Conservation (phyloP, 2,329 filamentous ascomycete species). For the Colletotrichum eremochloae region DNA sequence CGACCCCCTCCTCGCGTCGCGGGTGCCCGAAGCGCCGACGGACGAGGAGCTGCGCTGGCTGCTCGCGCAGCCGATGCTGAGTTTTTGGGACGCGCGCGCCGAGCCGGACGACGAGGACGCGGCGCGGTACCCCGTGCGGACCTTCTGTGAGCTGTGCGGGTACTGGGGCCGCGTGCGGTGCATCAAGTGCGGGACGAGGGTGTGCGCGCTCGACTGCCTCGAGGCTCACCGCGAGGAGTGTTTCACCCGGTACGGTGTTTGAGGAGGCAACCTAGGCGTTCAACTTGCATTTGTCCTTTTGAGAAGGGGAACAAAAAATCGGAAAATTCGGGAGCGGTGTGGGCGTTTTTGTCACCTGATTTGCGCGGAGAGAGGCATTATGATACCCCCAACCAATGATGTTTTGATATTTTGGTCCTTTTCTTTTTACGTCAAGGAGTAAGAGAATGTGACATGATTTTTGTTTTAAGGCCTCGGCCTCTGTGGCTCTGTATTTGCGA, state of each 20-base stretch:
- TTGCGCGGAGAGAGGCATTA: slow-evolving; percentile 15
- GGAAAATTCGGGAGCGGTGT: not conserved
- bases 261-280: slow-evolving; percentile 31
- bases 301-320: too few relatives aligned
- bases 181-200: slow-evolving; percentile 81
- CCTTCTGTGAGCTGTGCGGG: slow-evolving; percentile 84
- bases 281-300: not conserved
- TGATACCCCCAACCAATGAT: slow-evolving; percentile 21
- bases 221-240: slow-evolving; percentile 80
- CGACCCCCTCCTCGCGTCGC: slow-evolving; percentile 70
- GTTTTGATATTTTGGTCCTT: not conserved
- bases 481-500: not conserved
- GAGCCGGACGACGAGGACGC: slow-evolving; percentile 56
- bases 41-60: slow-evolving; percentile 74
- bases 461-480: not conserved
- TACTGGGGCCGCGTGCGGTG: slow-evolving; percentile 85
- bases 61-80: slow-evolving; percentile 73
- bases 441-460: slow-evolving; percentile 4
- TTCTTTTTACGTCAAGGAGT: not conserved
- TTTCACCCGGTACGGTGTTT: slow-evolving; percentile 72
- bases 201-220: slow-evolving; percentile 83
- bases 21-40: slow-evolving; percentile 69
- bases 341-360: not conserved
- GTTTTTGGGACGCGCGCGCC: slow-evolving; percentile 74
- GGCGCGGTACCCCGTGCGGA: slow-evolving; percentile 67